Evolutionary conservation across 2,329 filamentous ascomycete species (phyloP).

Genomic region (Penicillium sp.): DNA sequence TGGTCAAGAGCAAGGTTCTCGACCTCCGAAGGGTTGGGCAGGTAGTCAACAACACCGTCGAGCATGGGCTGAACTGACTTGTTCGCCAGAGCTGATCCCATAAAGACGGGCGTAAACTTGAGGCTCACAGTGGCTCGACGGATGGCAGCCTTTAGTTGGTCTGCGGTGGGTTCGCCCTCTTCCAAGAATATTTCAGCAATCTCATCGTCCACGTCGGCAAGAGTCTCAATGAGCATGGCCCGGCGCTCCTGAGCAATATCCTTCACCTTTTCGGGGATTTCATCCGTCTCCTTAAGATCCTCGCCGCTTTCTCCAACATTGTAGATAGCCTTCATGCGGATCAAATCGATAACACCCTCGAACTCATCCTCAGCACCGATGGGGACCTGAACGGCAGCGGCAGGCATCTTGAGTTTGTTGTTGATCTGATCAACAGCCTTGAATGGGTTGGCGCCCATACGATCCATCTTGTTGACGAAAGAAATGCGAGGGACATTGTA

Average conservation of each 20-base stretch:
- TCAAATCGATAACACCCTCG: slow-evolving; percentile 85
- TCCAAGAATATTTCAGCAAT: slow-evolving; percentile 94
- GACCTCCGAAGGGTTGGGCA: slow-evolving; percentile 87
- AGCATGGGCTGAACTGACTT: slow-evolving; percentile 96
- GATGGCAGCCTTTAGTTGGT: slow-evolving; percentile 89
- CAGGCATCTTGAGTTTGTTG: slow-evolving; percentile 86
- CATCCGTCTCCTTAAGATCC: slow-evolving; percentile 69
- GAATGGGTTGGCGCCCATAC: slow-evolving; percentile 97
- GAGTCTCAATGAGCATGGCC: slow-evolving; percentile 82
- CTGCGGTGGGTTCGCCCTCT: slow-evolving; percentile 71
- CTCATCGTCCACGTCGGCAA: slow-evolving; percentile 96
- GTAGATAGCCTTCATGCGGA: slow-evolving; percentile 90
- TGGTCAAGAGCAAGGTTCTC: slow-evolving; percentile 86
- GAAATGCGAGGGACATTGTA: slow-evolving; percentile 95
- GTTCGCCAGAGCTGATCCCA: slow-evolving; percentile 93
- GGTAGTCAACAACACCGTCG: slow-evolving; percentile 91
- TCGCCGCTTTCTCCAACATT: slow-evolving; percentile 83
- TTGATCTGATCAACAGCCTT: slow-evolving; percentile 98
- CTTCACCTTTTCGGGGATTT: slow-evolving; percentile 76
- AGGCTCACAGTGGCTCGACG: slow-evolving; percentile 81
- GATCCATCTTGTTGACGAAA: slow-evolving; percentile 99
- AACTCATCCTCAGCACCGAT: slow-evolving; percentile 92
- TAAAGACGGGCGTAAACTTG: slow-evolving; percentile 92
- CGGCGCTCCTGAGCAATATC: slow-evolving; percentile 78
- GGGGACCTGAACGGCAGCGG: slow-evolving; percentile 89